phyloP scores from a whole-genome alignment of 2,329 filamentous ascomycete genomes.

The Fusarium brevicatenulatum region DNA sequence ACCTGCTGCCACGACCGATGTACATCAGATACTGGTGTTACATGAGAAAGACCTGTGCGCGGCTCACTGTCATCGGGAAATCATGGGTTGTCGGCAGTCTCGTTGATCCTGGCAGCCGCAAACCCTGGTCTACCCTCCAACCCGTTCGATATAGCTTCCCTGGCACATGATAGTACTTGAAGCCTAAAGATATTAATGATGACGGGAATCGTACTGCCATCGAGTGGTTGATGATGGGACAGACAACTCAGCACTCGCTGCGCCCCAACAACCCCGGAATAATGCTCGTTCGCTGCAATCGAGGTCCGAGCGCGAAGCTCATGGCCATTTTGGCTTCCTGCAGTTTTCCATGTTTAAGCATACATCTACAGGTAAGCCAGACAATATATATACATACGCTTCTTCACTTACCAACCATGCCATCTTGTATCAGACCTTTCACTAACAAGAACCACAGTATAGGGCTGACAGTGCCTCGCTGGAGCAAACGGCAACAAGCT shows the following conservation, averaged over 20 bases:
- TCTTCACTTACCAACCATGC: neutral
- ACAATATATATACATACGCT: neutral
- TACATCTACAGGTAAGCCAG: neutral
- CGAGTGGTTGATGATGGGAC: slow-evolving; percentile 27
- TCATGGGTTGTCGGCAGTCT: slow-evolving; percentile 34
- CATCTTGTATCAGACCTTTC: slow-evolving; percentile 4
- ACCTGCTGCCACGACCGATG: neutral
- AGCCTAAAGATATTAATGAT: neutral
- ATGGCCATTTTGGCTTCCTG: neutral
- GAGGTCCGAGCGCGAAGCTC: neutral
- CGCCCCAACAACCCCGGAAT: slow-evolving; percentile 19
- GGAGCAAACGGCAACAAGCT: slow-evolving; percentile 20
- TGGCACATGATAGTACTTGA: slow-evolving; percentile 15
- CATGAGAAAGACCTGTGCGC: slow-evolving; percentile 13
- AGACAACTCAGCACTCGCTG: slow-evolving; percentile 32
- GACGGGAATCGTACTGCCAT: neutral
- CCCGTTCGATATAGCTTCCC: slow-evolving; percentile 24
- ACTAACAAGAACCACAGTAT: slow-evolving; percentile 4
- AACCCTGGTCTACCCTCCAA: slow-evolving; percentile 36
- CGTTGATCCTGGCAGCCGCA: slow-evolving; percentile 29
- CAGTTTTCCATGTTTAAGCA: slow-evolving; percentile 3
- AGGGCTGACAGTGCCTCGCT: slow-evolving; percentile 24
- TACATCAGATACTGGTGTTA: slow-evolving; percentile 5
- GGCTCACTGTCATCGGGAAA: slow-evolving; percentile 34
- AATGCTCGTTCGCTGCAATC: slow-evolving; percentile 2